Evolutionary conservation across 768 basidiomycete genomes (phyloP).

Genomic region (Lentinula raphanica): DNA sequence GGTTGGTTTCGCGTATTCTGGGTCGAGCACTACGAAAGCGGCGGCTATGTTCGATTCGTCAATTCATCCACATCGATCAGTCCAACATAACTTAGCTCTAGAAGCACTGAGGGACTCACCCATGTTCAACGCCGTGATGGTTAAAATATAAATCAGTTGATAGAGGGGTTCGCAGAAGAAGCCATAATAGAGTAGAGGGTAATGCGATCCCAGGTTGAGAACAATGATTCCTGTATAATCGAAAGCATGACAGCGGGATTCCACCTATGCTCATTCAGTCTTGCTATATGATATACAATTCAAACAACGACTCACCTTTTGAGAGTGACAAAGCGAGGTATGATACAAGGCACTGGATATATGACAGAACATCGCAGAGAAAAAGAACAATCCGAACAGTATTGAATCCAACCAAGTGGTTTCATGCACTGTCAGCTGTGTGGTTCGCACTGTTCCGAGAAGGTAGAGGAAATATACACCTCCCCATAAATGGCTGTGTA

Average conservation of each 20-base stretch:
- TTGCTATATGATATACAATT: background rate
- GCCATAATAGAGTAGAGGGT: conserved; percentile 71
- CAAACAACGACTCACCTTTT: conserved; percentile 35
- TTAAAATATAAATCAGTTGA: conserved; percentile 49
- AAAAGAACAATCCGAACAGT: conserved; percentile 60
- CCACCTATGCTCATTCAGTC: conserved; percentile 30
- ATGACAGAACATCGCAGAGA: conserved; percentile 71
- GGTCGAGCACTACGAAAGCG: conserved; percentile 69
- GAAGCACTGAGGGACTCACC: too few species aligned
- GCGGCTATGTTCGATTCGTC: too few species aligned
- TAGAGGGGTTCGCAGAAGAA: conserved; percentile 61
- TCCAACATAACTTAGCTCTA: too few species aligned
- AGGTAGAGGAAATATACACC: conserved; percentile 56
- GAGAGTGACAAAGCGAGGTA: conserved; percentile 66
- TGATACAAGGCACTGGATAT: conserved; percentile 70
- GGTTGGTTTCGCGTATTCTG: conserved; percentile 69
- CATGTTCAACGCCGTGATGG: conserved; percentile 46
- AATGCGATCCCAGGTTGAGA: conserved; percentile 73
- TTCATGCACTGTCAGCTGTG: conserved; percentile 45
- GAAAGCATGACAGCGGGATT: conserved; percentile 53
- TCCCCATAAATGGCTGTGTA: conserved; percentile 76
- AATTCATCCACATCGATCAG: too few species aligned
- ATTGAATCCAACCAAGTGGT: conserved; percentile 58
- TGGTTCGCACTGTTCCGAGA: conserved; percentile 43
- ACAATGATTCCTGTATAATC: conserved; percentile 81